A percentile compares a stretch with the other conserved stretches of the same genome.
phyloP scores from a whole-genome alignment of 768 basidiomycete species.

The Multifurca ochricompacta region DNA sequence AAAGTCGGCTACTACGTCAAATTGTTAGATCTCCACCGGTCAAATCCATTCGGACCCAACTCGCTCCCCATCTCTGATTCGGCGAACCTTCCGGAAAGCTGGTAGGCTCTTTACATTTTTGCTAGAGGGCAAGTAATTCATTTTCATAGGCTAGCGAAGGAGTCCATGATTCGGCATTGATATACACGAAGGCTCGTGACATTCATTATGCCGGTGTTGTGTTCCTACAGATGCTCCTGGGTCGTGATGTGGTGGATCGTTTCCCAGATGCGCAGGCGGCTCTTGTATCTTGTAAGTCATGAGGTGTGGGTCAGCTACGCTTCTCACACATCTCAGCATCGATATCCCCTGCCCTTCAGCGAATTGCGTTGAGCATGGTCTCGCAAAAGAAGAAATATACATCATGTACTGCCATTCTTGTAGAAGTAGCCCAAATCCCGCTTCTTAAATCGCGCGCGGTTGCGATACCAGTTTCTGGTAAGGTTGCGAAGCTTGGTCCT shows the following conservation, averaged over 20 bases:
- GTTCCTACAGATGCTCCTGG: constrained; percentile 80
- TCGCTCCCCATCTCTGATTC: constrained; percentile 25
- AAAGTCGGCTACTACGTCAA: constrained; percentile 65
- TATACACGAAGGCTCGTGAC: constrained; percentile 73
- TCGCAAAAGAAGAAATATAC: constrained; percentile 45
- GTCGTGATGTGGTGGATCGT: constrained; percentile 50
- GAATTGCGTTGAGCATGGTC: constrained; percentile 53
- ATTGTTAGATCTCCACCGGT: constrained; percentile 73
- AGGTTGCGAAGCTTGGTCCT: not conserved
- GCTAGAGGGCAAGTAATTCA: not conserved
- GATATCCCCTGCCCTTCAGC: constrained; percentile 45
- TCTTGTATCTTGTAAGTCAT: constrained; percentile 45
- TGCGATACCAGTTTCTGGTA: constrained; percentile 28
- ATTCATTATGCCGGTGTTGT: constrained; percentile 77
- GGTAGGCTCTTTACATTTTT: constrained; percentile 33
- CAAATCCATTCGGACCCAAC: constrained; percentile 61
- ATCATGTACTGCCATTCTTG: constrained; percentile 50
- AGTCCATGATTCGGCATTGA: constrained; percentile 73
- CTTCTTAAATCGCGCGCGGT: constrained; percentile 7
- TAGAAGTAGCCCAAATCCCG: constrained; percentile 34
- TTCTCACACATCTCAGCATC: constrained; percentile 32
- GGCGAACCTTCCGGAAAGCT: constrained; percentile 32
- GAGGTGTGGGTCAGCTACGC: not conserved
- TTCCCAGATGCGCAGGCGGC: constrained; percentile 52
- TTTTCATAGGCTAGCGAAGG: constrained; percentile 57